Percentiles rank a stretch among this genome's conserved stretches.
Evolutionary conservation across 306 rosid species (phyloP).

Genomic region (Cicer pinnatifidum): DNA sequence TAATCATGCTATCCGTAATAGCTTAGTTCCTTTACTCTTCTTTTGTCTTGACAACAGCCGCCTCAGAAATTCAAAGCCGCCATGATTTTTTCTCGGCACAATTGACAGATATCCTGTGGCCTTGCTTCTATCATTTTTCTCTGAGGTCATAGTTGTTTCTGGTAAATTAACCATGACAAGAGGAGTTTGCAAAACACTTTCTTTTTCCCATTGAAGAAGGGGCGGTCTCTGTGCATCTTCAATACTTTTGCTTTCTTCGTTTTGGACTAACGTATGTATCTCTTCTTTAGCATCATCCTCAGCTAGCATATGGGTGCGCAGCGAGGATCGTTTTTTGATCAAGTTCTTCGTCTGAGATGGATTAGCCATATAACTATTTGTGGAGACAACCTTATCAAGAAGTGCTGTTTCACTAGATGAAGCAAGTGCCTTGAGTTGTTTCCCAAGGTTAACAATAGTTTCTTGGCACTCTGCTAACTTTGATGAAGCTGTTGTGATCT

Average conservation of each 20-base stretch:
- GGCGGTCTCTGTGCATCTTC: slow-evolving; percentile 44
- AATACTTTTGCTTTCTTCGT: slow-evolving; percentile 38
- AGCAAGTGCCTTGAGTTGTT: slow-evolving; percentile 77
- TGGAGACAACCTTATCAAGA: slow-evolving; percentile 52
- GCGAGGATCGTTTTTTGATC: slow-evolving; percentile 61
- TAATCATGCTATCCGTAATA: slow-evolving; percentile 47
- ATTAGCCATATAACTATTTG: slow-evolving; percentile 44
- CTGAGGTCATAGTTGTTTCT: slow-evolving; percentile 42
- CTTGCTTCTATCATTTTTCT: slow-evolving; percentile 43
- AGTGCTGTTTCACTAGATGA: slow-evolving; percentile 62
- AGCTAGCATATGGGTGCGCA: slow-evolving; percentile 64
- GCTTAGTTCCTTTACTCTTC: slow-evolving; percentile 52
- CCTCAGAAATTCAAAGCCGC: slow-evolving; percentile 66
- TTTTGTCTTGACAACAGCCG: slow-evolving; percentile 59
- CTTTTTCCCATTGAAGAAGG: slow-evolving; percentile 43
- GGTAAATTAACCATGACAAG: slow-evolving; percentile 29
- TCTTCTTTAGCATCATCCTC: slow-evolving; percentile 59
- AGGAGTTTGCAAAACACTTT: slow-evolving; percentile 42
- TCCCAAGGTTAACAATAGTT: slow-evolving; percentile 71
- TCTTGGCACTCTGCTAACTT: slow-evolving; percentile 90
- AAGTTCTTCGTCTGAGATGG: slow-evolving; percentile 51
- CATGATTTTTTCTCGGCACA: slow-evolving; percentile 58
- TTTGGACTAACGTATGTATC: slow-evolving; percentile 35
- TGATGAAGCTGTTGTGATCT: slow-evolving; percentile 78
- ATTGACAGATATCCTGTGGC: slow-evolving; percentile 50